Evolutionary conservation across 768 basidiomycete species (phyloP), one percentile per base, ranked within the genome.

Genomic region (Neoboletus magnificus): DNA sequence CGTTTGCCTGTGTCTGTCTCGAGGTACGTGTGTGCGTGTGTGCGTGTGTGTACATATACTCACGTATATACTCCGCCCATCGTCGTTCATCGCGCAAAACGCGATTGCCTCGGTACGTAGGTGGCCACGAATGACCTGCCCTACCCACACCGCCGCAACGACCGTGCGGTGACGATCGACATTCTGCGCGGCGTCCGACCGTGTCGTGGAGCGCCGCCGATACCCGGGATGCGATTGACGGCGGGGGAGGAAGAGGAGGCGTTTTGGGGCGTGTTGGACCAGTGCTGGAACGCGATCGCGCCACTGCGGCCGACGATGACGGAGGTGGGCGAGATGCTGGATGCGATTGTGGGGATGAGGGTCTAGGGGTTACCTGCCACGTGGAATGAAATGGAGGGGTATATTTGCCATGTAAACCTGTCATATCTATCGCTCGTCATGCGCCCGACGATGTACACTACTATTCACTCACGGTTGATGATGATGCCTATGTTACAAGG

Each of bases 1-100:
- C 82, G 2, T 85, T 82, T 64, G 82, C 74, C 1, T 82, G 78
- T 20, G 77, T 85, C 42, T 83, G 83, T 66, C 73, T 84, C 40
- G 82, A 84, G 75, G 82, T 83, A 44, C 22, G 58, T 47, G 13
- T 36, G 16, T 35, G 1, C 4, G 1, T 13, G 22, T 8, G 41
- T 7, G 23, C 3, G 23, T 16, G 12, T 8, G 22, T 25, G 15
- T n/a, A 20, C n/a, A n/a, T 3, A 10, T 39, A n/a, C 27, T 27
- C 20, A 10, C n/a, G 8, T 4, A 20, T 39, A 33, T 2, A 4
- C 32, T 8, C 32, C 32, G 11, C 12, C 2, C 11, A 13, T 33
- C 32, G 32, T 33, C 5, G 32, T 33, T 33, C 15, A 6, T 35
- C 33, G 33, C 33, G 11, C 9, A 33, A 4, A 35, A 33, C 32